Evolutionary conservation across 2,329 filamentous ascomycete genomes (phyloP).

Genomic region (Aureobasidium subglaciale): DNA sequence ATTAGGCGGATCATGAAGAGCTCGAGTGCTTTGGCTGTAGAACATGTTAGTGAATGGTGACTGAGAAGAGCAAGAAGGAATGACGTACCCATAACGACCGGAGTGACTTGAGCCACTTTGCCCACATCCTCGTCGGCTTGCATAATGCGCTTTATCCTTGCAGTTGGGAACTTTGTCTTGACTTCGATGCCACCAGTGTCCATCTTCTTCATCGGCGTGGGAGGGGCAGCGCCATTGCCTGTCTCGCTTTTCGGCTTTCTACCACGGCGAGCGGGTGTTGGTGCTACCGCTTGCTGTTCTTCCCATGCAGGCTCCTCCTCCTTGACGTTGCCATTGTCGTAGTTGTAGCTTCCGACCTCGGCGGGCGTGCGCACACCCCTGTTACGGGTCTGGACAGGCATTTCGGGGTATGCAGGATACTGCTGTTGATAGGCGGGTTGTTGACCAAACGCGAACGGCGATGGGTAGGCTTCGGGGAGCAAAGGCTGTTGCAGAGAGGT

Average conservation of each 20-base stretch:
- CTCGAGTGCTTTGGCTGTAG: conserved; percentile 78
- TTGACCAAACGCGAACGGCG: conserved; percentile 20
- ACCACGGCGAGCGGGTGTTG: conserved; percentile 19
- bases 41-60: conserved; percentile 19
- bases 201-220: conserved; percentile 16
- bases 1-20: conserved; percentile 97
- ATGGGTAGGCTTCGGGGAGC: no score
- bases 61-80: neutral
- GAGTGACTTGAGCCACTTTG: conserved; percentile 95
- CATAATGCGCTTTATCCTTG: conserved; percentile 98
- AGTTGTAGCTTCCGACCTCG: conserved; percentile 17
- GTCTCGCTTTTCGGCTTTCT: conserved; percentile 18
- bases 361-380: conserved; percentile 17
- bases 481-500: conserved; percentile 14
- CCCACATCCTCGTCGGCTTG: conserved; percentile 98
- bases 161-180: conserved; percentile 92
- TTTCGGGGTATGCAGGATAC: conserved; percentile 13
- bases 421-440: conserved; percentile 16
- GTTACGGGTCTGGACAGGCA: conserved; percentile 20
- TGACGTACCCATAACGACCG: conserved; percentile 72
- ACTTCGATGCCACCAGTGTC: conserved; percentile 57
- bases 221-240: neutral
- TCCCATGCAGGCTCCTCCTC: conserved; percentile 26
- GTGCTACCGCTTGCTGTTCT: conserved; percentile 12
- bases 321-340: conserved; percentile 23